A percentile compares a stretch with the other conserved stretches of the same genome.
Conservation (phyloP, 805 yeast species). For the baker's yeast (Saccharomyces cerevisiae) region DNA sequence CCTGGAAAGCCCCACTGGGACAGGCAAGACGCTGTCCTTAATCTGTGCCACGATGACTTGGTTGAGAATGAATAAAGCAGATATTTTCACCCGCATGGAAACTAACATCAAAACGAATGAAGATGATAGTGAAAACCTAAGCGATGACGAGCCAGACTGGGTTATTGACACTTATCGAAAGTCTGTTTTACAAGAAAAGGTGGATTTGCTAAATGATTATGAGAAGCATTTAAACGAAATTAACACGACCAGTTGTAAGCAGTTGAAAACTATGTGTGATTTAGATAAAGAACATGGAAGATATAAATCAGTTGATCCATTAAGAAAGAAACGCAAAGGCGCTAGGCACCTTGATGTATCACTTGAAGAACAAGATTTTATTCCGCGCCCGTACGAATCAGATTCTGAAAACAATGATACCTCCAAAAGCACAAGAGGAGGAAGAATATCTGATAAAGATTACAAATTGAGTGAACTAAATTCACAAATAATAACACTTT, state of each 20-base stretch:
- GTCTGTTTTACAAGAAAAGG: conserved; percentile 18
- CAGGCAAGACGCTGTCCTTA: conserved; percentile 82
- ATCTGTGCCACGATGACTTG: conserved; percentile 82
- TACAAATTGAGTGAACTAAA: conserved; percentile 20
- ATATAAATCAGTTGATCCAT: conserved; percentile 1
- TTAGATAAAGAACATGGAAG: conserved; percentile 4
- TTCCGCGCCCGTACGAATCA: conserved; percentile 17
- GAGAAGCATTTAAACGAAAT: conserved; percentile 29
- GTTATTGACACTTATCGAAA: conserved; percentile 37
- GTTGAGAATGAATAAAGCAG: conserved; percentile 48
- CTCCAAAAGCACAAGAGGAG: not conserved
- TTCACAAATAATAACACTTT: conserved; percentile 41
- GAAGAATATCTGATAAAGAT: not conserved
- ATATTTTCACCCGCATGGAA: not conserved
- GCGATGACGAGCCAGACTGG: conserved; percentile 66
- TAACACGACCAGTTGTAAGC: conserved; percentile 9
- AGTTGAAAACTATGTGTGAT: conserved; percentile 4
- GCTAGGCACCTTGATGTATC: conserved; percentile 20
- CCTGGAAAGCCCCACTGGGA: conserved; percentile 91
- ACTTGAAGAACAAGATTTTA: conserved; percentile 23
- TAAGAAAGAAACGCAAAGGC: conserved; percentile 13
- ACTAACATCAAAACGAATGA: conserved; percentile 3
- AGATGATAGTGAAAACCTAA: conserved; percentile 14
- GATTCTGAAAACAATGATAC: conserved; percentile 28
- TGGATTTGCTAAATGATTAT: conserved; percentile 26